Base-by-base conservation (phyloP, 106 monocot species). In the Cymbidium sinense region DNA sequence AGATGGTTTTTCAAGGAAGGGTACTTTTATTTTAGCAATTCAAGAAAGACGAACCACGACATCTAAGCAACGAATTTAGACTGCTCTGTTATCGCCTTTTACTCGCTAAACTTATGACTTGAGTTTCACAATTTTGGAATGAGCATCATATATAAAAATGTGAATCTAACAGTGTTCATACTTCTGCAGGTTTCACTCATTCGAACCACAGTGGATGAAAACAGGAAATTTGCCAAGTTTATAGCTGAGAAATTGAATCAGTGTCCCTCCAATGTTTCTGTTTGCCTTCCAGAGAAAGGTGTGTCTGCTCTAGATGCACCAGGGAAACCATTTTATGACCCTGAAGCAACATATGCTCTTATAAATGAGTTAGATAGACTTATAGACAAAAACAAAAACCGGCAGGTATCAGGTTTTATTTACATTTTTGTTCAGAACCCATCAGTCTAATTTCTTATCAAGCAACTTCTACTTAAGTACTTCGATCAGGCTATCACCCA, bases 251-350 rank as follows among this genome's bases (percentile, higher is more conserved):
- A 96, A 78, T 8, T 96, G 30, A 94, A 94, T 65, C 87, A 81
- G 70, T 86, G 89, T 23, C 81, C 86, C 47, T 91, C 89, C 72
- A 86, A 77, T 81, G 67, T 96, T 71, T 81, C 81, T 50, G 51
- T 96, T 84, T 96, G 93, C 71, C 78, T 96, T 34, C 94, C 96
- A 34, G 79, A 88, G 70, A 81, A 84, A 70, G 96, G 96, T 69
- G 62, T 94, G 20, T 96, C 96, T 80, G 91, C 93, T 19, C 82
- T 96, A 71, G 96, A 96, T 90, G 91, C 91, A 51, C 87, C 84
- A 52, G 94, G 89, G 50, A 88, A 86, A 82, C 85, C 93, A 77
- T 96, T 96, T 86, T 90, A 90, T 85, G 91, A 90, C 84, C 94
- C 86, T 36, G 87, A 96, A 77, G 86, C 85, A 51, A 89, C 89